Base-by-base conservation (phyloP, 345 rosid species). In the Kandelia obovata region DNA sequence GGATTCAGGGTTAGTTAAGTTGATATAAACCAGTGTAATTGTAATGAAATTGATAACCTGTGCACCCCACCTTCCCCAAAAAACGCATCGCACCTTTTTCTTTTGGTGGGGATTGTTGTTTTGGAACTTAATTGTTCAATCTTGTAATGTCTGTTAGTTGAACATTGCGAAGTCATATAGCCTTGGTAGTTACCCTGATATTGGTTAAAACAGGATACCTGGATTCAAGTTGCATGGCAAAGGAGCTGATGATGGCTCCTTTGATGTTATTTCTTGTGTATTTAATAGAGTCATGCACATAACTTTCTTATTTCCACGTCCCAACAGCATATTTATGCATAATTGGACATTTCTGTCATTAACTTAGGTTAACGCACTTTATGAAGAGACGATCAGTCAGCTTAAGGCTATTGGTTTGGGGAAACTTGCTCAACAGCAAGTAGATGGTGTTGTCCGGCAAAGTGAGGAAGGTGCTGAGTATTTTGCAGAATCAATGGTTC, bases 391-490 rank as follows among this genome's bases (percentile, higher is more conserved):
- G 96, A 58, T 90, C 73, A 89, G 88, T 66, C 87, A 82, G 67
- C 93, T 90, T 66, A 95, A 75, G 82, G 99, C 94, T 57, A 95
- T 85, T 66, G 99, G 96, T 67, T 83, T 90, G 61, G 96, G 88
- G 85, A 84, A 65, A 76, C 96, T 95, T 71, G 98, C 99, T 66
- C 79, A 77, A 73, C 88, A 87, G 79, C 99, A 95, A 79, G 97
- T 92, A 61, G 99, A 95, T 82, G 99, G 99, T 53, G 83, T 95
- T 69, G 99, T 95, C 25, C 92, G 96, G 27, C 86, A 83, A 63
- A 85, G 88, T 68, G 98, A 92, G 82, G 98, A 88, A 69, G 99
- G 98, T 64, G 92, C 97, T 7, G 96, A 92, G 79, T 79, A 71
- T 73, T 92, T 90, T 78, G 79, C 81, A 23, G 98, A 95, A 71